A percentile compares a stretch with the other conserved stretches of the same genome.
These are phyloP conservation scores for Aureobasidium sp. DNA, from an alignment of 2,329 filamentous ascomycete genomes.

Conservation along the genomic window DNA sequence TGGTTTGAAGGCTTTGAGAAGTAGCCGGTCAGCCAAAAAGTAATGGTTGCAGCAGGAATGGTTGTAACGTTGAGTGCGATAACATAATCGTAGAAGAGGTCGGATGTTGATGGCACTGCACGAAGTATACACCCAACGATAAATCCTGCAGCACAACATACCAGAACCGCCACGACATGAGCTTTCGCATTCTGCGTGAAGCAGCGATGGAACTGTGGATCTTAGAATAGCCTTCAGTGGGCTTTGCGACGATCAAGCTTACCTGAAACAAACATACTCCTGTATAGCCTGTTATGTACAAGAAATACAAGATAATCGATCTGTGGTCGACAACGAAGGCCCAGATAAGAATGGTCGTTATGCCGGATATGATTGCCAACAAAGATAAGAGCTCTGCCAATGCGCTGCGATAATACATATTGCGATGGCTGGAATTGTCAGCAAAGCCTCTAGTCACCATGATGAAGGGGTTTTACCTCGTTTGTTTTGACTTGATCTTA, in stretches of 20 bases:
- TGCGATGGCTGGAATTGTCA: neutral
- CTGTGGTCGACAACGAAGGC: conserved; percentile 15
- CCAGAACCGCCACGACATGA: conserved; percentile 16
- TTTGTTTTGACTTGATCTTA: conserved; percentile 6
- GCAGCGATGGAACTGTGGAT: conserved; percentile 18
- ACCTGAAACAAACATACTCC: conserved; percentile 19
- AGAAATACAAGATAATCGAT: conserved; percentile 17
- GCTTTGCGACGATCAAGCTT: too few species aligned
- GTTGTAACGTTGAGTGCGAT: conserved; percentile 17
- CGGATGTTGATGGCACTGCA: conserved; percentile 3
- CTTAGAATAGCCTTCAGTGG: too few species aligned
- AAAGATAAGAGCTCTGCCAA: conserved; percentile 15
- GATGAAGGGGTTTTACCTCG: neutral
- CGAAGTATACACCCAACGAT: conserved; percentile 18
- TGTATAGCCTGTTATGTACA: conserved; percentile 18
- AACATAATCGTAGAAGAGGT: conserved; percentile 16
- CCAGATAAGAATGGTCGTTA: conserved; percentile 17
- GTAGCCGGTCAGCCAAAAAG: conserved; percentile 18
- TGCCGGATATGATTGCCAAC: conserved; percentile 14
- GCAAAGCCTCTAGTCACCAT: neutral
- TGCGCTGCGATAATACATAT: conserved; percentile 17
- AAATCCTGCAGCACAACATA: conserved; percentile 18
- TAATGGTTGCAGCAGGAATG: conserved; percentile 15
- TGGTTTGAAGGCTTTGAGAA: neutral
- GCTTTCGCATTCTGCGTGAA: conserved; percentile 16